Conservation (phyloP, 495 filamentous ascomycete species). For the Annulohypoxylon bovei region DNA sequence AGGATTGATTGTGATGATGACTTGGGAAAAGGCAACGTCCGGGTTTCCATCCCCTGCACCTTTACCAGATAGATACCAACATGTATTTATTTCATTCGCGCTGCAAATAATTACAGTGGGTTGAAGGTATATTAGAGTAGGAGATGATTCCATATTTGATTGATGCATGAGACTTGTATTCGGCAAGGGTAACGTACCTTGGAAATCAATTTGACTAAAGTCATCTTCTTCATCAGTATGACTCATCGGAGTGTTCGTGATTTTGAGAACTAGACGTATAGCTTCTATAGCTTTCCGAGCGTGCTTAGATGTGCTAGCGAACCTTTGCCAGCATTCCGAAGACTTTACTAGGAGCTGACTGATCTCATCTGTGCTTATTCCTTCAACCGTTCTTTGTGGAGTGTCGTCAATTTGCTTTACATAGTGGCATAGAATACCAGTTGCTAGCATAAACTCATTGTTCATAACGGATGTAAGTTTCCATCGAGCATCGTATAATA, state of each 20-base stretch:
- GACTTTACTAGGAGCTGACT: constrained; percentile 32
- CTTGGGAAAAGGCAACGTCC: too few species aligned
- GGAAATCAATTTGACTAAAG: constrained; percentile 23
- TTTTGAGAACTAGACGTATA: constrained; percentile 31
- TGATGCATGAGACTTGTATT: neutral
- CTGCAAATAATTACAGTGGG: neutral
- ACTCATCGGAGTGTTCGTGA: constrained; percentile 10
- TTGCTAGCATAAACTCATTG: constrained; percentile 51
- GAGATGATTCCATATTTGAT: neutral
- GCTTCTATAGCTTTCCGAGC: constrained; percentile 34
- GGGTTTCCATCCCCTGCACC: too few species aligned
- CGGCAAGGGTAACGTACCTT: constrained; percentile 20
- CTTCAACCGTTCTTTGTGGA: constrained; percentile 16
- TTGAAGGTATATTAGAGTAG: neutral
- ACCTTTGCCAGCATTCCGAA: constrained; percentile 31
- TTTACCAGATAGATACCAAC: too few species aligned
- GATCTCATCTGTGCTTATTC: constrained; percentile 17
- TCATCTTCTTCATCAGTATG: constrained; percentile 19
- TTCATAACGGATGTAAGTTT: constrained; percentile 48
- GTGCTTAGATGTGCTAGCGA: constrained; percentile 30
- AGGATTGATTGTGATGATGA: neutral
- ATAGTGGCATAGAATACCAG: constrained; percentile 52
- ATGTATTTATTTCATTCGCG: too few species aligned
- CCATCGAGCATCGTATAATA: constrained; percentile 49
- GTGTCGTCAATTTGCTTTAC: constrained; percentile 32